Conservation (phyloP, 2,329 filamentous ascomycete species). For the Pyricularia sp. region DNA sequence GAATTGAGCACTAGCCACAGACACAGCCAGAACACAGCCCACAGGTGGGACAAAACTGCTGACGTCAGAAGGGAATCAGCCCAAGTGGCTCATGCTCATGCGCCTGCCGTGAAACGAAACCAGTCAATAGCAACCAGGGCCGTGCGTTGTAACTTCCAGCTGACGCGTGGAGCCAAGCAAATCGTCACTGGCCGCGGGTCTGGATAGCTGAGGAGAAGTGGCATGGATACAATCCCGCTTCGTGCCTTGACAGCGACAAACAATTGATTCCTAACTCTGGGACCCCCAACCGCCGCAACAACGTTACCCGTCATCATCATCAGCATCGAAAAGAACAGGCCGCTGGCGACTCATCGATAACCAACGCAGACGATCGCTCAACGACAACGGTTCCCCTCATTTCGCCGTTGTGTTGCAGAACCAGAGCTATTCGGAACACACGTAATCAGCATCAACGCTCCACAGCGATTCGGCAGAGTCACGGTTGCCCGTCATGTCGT, state of each 20-base stretch:
- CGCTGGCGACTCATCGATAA: background rate
- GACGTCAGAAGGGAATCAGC: background rate
- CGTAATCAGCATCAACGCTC: background rate
- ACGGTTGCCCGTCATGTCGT: constrained; percentile 30
- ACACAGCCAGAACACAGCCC: background rate
- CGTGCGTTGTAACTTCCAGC: background rate
- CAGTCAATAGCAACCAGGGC: background rate
- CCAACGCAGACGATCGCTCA: background rate
- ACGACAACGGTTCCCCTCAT: background rate
- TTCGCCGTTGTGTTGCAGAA: background rate
- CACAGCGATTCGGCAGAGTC: background rate
- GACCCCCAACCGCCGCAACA: background rate
- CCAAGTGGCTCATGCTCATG: background rate
- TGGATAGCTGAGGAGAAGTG: background rate
- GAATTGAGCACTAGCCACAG: background rate
- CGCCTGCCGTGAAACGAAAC: background rate
- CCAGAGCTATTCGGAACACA: background rate
- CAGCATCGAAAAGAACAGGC: background rate
- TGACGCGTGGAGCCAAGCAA: constrained; percentile 1
- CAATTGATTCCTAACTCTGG: background rate
- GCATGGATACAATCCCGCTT: constrained; percentile 1
- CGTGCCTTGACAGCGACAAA: background rate
- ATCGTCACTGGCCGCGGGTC: background rate
- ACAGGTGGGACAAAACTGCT: background rate
- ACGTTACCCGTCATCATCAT: background rate